Evolutionary conservation across 1,139 yeast species (phyloP), one percentile per base, ranked within the genome.

Genomic region (Candida glucosophila): DNA sequence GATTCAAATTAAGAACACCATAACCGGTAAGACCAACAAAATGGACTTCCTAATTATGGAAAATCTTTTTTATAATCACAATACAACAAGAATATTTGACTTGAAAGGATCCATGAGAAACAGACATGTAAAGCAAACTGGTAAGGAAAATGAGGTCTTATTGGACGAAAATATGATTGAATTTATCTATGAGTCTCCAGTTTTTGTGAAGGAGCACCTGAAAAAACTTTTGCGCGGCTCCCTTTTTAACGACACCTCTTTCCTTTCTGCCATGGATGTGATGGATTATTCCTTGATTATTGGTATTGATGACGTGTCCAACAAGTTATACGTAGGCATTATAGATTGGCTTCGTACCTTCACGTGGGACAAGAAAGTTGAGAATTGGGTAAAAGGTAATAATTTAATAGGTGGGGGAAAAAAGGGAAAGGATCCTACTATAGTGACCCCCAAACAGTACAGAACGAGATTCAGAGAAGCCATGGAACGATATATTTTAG

Each of bases 161-260:
- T 55, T 92, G 30, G 99, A 92, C 54, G 99, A 90, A 44, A 92
- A 92, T 45, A 90, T 92, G 97, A 93, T 92, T 37, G 99, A 92
- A 49, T 90, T 83, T 48, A 90, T 92, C 32, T 90, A 85, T 43
- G 98, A 92, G 49, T 79, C 93, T 15, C 99, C 99, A 0, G 69
- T 92, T 20, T 92, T 86, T 60, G 95, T 92, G 8, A 67, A 90
- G 30, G 97, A 90, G 42, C 92, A 86, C 41, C 92, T 88, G 50
- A 90, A 92, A 47, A 77, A 80, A 41, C 54, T 86, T 23, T 52
- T 92, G 29, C 58, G 95, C 22, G 90, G 96, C 0, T 86, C 96
- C 0, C 56, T 92, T 20, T 90, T 93, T 76, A 92, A 92, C 46
- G 99, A 92, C 43, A 90, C 98, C 0, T 60, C 92, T 18, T 92